A percentile compares a stretch with the other conserved stretches of the same genome.
Conservation (phyloP, 2,329 filamentous ascomycete genomes). For the Phaeosphaeria sp. region DNA sequence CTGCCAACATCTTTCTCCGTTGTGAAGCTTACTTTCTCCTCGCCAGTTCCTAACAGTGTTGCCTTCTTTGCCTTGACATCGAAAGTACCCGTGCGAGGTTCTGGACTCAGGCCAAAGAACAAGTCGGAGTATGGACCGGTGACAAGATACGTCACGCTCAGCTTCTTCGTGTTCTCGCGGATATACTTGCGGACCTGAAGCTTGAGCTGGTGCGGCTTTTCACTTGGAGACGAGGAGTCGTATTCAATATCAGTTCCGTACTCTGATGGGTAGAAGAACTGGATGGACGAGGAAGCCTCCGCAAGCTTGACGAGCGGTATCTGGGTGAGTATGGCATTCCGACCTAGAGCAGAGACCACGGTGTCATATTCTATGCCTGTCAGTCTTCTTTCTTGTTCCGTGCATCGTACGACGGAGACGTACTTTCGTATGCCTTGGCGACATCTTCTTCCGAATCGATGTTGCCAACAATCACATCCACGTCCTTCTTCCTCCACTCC, state of each 20-base stretch:
- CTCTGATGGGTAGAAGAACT: slow-evolving; percentile 70
- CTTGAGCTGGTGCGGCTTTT: slow-evolving; percentile 74
- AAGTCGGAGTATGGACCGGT: slow-evolving; percentile 74
- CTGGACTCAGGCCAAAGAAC: slow-evolving; percentile 58
- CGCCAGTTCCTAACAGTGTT: slow-evolving; percentile 66
- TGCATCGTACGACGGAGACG: background rate
- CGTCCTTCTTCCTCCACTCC: slow-evolving; percentile 54
- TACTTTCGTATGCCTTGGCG: slow-evolving; percentile 62
- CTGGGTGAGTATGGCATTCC: slow-evolving; percentile 67
- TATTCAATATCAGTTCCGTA: slow-evolving; percentile 59
- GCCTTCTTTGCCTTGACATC: slow-evolving; percentile 62
- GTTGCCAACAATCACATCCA: slow-evolving; percentile 64
- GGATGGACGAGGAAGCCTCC: slow-evolving; percentile 60
- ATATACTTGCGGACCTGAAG: slow-evolving; percentile 70
- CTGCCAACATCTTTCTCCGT: slow-evolving; percentile 76
- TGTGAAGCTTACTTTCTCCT: slow-evolving; percentile 70
- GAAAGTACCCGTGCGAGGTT: slow-evolving; percentile 62
- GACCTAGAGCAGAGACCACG: slow-evolving; percentile 69
- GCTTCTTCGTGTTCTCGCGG: slow-evolving; percentile 57
- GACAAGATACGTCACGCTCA: slow-evolving; percentile 72
- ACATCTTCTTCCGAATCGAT: slow-evolving; percentile 61
- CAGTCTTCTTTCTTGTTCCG: background rate
- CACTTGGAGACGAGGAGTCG: slow-evolving; percentile 63
- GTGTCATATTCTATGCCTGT: slow-evolving; percentile 64
- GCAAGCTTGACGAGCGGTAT: slow-evolving; percentile 68